Evolutionary conservation across 257 asterid species (phyloP), one percentile per base, ranked within the genome.

Genomic region (Capsicum chinense): DNA sequence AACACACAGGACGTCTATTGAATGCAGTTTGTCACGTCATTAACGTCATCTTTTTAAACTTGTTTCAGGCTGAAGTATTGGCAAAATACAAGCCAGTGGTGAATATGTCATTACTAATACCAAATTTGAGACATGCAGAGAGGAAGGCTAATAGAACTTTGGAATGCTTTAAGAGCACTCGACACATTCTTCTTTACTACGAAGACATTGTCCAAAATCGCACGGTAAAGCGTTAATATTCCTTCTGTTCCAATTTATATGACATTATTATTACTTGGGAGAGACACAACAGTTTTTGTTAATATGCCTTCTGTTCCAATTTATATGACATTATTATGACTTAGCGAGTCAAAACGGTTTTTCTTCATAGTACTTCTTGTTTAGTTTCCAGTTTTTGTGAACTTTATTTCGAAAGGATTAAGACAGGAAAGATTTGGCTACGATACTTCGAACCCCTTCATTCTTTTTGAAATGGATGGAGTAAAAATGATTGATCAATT

Each of bases 121-220:
- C 92, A 2, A 83, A 88, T 37, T 85, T 95, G 60, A 89, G 85
- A 83, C 69, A 86, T 8, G 90, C 90, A 5, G 91, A 91, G 79
- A 80, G 81, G 37, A 86, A 56, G 35, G 69, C 84, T 4, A 87
- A 89, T 6, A 90, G 81, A 57, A 93, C 97, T 14, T 64, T 94
- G 83, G 93, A 91, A 33, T 90, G 88, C 86, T 94, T 93, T 88
- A 93, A 90, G 79, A 91, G 83, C 89, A 88, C 93, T 12, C 88
- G 96, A 10, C 97, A 93, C 86, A 88, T 93, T 58, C 86, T 93
- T 15, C 87, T 95, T 42, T 94, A 91, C 91, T 95, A 95, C 21
- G 99, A 94, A 83, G 98, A 95, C 66, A 52, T 95, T 56, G 88
- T 93, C 21, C 84, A 89, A 59, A 93, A 93, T 87, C 85, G 44